These are phyloP conservation scores for Penicillium manginii DNA, from an alignment of 495 filamentous ascomycete genomes.

Conservation along the genomic window DNA sequence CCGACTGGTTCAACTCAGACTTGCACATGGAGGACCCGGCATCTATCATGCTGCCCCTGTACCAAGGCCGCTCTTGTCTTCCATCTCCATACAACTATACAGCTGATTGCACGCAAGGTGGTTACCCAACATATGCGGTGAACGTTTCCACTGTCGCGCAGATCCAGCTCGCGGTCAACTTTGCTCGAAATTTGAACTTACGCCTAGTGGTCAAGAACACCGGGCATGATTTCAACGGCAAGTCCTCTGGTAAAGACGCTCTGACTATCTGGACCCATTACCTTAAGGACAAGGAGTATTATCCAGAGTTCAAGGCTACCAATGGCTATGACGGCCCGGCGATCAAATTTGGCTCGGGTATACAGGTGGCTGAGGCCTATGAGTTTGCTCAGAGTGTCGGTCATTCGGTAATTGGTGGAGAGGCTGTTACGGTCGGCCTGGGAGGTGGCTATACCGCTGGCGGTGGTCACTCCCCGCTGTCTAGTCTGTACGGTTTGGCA, in stretches of 20 bases:
- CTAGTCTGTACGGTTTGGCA: conserved; percentile 17
- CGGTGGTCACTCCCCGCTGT: conserved; percentile 35
- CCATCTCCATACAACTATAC: conserved; percentile 25
- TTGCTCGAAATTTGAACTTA: conserved; percentile 54
- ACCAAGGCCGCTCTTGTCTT: conserved; percentile 30
- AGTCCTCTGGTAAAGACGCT: conserved; percentile 49
- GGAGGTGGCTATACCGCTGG: conserved; percentile 44
- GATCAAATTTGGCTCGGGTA: conserved; percentile 16
- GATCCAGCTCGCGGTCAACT: conserved; percentile 54
- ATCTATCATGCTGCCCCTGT: conserved; percentile 39
- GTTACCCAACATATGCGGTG: conserved; percentile 39
- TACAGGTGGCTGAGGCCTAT: conserved; percentile 14
- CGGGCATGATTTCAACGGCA: conserved; percentile 61
- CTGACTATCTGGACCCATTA: conserved; percentile 60
- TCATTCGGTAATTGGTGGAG: conserved; percentile 12
- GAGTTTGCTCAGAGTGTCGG: conserved; percentile 13
- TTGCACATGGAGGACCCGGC: conserved; percentile 25
- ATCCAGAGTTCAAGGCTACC: conserved; percentile 11
- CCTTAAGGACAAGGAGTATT: conserved; percentile 18
- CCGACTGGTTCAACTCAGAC: conserved; percentile 9
- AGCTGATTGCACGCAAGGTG: conserved; percentile 53
- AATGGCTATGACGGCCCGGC: conserved; percentile 18
- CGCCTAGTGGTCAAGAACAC: conserved; percentile 61
- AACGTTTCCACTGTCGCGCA: conserved; percentile 25
- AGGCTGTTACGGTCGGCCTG: conserved; percentile 26